phyloP scores from a whole-genome alignment of 805 yeast genomes.

The Spathaspora passalidarum region DNA sequence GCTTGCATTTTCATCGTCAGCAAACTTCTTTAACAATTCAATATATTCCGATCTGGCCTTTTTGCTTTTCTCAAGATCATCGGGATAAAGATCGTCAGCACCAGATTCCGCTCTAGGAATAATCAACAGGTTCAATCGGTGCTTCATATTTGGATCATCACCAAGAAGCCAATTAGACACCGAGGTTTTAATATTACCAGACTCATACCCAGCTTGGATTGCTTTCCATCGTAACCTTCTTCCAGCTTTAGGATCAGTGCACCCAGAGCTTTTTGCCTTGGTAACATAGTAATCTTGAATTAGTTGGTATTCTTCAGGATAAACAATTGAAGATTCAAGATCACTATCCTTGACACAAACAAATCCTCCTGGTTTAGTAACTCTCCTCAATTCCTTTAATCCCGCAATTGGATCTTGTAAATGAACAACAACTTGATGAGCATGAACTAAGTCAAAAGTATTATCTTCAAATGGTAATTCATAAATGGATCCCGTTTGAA shows the following conservation, averaged over 20 bases:
- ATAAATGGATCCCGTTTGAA: conserved; percentile 28
- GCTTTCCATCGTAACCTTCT: conserved; percentile 15
- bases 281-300: conserved; percentile 6
- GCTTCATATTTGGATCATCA: conserved; percentile 6
- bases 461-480: conserved; percentile 31
- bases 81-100: conserved; percentile 7
- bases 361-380: conserved; percentile 29
- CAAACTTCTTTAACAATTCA: conserved; percentile 13
- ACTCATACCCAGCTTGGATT: conserved; percentile 16
- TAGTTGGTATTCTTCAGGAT: conserved; percentile 15
- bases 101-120: conserved; percentile 12
- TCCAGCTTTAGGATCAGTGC: conserved; percentile 16
- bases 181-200: conserved; percentile 9
- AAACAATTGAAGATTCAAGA: conserved; percentile 12
- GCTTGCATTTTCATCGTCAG: conserved; percentile 9
- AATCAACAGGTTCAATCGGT: conserved; percentile 10
- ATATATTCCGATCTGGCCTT: conserved; percentile 6
- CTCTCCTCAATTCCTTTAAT: conserved; percentile 34
- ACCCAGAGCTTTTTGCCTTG: conserved; percentile 8
- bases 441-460: conserved; percentile 37
- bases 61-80: conserved; percentile 5
- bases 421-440: conserved; percentile 39
- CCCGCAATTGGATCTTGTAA: conserved; percentile 30
- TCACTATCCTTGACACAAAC: conserved; percentile 34
- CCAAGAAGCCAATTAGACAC: conserved; percentile 15